Evolutionary conservation across 1,139 yeast genomes (phyloP), one percentile per base, ranked within the genome.

Genomic region (Hansenula lynferdii): DNA sequence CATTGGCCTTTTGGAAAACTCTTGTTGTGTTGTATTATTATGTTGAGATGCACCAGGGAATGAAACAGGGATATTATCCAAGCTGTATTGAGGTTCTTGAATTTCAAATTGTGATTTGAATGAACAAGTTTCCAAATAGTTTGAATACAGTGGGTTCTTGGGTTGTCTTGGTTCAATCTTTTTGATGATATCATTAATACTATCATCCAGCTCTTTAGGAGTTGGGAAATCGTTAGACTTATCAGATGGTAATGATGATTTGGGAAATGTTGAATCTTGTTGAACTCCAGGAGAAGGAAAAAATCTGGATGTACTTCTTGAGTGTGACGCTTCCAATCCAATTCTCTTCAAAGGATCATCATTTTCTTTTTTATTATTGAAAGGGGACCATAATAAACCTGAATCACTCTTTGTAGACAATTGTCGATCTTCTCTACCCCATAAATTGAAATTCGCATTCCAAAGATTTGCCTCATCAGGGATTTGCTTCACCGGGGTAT

Each of bases 271-370:
- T 5, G 42, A 43, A 9, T 50, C 48, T 22, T 55, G 58, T 12
- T 56, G 59, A 14, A 47, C 43, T 8, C 45, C 37, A 4, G 67
- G 66, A n/a, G 64, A 58, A 1, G 69, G 69, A 42, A 64, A 64
- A 41, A 64, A 64, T 28, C 69, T 50, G 5, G 69, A 64, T 40
- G 58, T 56, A 7, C 38, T 39, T 17, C 62, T 51, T 31, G 43
- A 46, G 10, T 42, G 31, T 21, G 39, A 36, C n/a, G n/a, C n/a
- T n/a, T 42, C 42, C n/a, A 38, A 22, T 6, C 28, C 34, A 12
- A 36, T 24, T 10, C 18, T 14, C 9, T 25, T 18, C 8, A 36
- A 34, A 2, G 45, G 38, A 17, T 49, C 52, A 25, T 49, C 53
- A 19, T 17, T 25, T 17, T 12, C 23, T 15, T 18, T 23, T 3